These are phyloP conservation scores for Phytophthora idaei DNA, from an alignment of 352 stramenopile species.

Conservation along the genomic window DNA sequence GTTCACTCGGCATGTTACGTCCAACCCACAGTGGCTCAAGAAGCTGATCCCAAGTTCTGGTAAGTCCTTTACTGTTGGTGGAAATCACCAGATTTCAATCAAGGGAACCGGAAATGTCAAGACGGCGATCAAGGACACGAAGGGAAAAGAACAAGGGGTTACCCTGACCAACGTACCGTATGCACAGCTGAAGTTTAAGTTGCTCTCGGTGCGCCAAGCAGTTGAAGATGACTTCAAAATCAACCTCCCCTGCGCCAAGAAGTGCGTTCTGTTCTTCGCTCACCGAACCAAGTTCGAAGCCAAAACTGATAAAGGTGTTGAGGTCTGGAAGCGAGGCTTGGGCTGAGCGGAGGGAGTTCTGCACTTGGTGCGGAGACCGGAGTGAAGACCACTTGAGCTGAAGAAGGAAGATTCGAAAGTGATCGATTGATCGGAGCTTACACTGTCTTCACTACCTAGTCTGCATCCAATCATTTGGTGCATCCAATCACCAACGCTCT, in stretches of 20 bases:
- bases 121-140: conserved; percentile 23
- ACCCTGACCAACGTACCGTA: conserved; percentile 7
- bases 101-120: conserved; percentile 13
- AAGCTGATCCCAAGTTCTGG: not conserved
- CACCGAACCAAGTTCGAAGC: not conserved
- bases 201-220: conserved; percentile 8
- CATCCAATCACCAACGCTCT: too few species aligned
- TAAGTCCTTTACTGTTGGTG: conserved; percentile 20
- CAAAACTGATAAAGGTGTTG: not conserved
- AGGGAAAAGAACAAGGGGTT: conserved; percentile 4
- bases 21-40: conserved; percentile 12
- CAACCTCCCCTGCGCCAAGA: conserved; percentile 18
- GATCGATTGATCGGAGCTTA: too few species aligned
- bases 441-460: too few species aligned
- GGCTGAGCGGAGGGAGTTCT: too few species aligned
- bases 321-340: too few species aligned
- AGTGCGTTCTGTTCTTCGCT: not conserved
- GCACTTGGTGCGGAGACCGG: too few species aligned
- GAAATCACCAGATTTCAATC: conserved; percentile 8
- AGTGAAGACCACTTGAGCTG: too few species aligned
- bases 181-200: conserved; percentile 6
- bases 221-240: conserved; percentile 22
- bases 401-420: too few species aligned
- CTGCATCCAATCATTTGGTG: too few species aligned
- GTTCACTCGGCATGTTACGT: conserved; percentile 8